These are phyloP conservation scores for Hygrocybe punicea DNA, from an alignment of 768 basidiomycete species.

Conservation along the genomic window DNA sequence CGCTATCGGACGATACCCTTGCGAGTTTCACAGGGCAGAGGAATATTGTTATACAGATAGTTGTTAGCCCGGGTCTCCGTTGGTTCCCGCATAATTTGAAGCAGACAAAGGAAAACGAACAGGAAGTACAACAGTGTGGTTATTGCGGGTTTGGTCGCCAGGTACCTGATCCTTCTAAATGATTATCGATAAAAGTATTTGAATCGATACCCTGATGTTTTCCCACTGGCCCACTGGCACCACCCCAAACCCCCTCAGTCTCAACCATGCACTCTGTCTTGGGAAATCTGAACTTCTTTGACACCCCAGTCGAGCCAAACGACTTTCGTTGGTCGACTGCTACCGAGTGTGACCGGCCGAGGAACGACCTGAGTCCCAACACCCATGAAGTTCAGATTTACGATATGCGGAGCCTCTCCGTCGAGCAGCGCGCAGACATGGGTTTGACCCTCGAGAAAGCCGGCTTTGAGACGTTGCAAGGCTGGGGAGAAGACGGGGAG, in stretches of 20 bases:
- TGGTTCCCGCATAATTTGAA: too few relatives aligned
- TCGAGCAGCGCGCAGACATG: neutral
- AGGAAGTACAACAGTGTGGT: too few relatives aligned
- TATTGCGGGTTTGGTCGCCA: too few relatives aligned
- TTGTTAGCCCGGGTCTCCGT: too few relatives aligned
- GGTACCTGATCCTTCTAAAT: too few relatives aligned
- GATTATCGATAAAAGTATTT: too few relatives aligned
- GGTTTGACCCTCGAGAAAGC: constrained; percentile 6
- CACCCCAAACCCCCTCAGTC: neutral
- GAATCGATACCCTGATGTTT: too few relatives aligned
- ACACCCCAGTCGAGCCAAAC: neutral
- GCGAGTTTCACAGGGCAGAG: constrained; percentile 54
- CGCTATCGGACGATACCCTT: constrained; percentile 57
- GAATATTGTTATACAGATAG: constrained; percentile 14
- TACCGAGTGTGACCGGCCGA: neutral
- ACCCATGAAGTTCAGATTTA: constrained; percentile 4
- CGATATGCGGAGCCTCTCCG: neutral
- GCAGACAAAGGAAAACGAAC: too few relatives aligned
- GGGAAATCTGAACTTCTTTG: constrained; percentile 4
- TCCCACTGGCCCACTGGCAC: too few relatives aligned
- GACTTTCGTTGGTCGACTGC: neutral
- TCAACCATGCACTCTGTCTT: neutral
- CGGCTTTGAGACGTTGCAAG: constrained; percentile 5
- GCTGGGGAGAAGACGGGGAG: constrained; percentile 1
- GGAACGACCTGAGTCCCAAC: neutral